These are phyloP conservation scores for Pulveroboletus ravenelii DNA, from an alignment of 768 basidiomycete species.

Conservation along the genomic window DNA sequence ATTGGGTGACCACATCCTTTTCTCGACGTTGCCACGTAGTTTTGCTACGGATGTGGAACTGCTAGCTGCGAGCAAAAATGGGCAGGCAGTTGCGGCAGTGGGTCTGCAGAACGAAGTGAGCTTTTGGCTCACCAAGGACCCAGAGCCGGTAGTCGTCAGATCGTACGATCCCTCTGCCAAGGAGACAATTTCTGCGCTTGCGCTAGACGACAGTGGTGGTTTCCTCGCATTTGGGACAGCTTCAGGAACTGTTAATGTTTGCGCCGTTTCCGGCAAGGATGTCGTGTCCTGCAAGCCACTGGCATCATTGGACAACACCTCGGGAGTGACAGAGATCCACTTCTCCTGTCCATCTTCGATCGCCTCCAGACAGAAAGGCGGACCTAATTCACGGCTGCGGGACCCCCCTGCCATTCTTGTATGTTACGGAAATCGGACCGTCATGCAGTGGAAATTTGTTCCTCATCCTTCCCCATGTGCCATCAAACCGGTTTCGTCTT, in stretches of 20 bases:
- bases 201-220: constrained; percentile 55
- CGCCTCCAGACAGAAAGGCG: constrained; percentile 14
- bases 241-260: constrained; percentile 60
- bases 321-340: constrained; percentile 50
- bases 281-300: constrained; percentile 40
- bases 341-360: constrained; percentile 31
- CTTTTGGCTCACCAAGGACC: constrained; percentile 54
- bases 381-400: constrained; percentile 9
- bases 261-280: constrained; percentile 44
- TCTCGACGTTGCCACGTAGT: constrained; percentile 73
- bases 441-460: constrained; percentile 47
- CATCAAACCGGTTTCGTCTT: constrained; percentile 43
- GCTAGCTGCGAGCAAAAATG: constrained; percentile 64
- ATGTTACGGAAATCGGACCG: constrained; percentile 56
- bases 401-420: constrained; percentile 36
- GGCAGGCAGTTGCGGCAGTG: constrained; percentile 62
- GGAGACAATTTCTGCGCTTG: constrained; percentile 54
- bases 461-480: constrained; percentile 20
- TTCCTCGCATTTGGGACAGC: constrained; percentile 71
- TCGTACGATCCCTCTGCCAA: constrained; percentile 40
- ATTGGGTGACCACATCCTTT: constrained; percentile 45
- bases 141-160: constrained; percentile 43
- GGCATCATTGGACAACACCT: constrained; percentile 38
- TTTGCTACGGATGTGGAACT: constrained; percentile 82
- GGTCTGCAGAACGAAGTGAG: constrained; percentile 75